Conservation (phyloP, 2,329 filamentous ascomycete species). For the Bipolaris bicolor region DNA sequence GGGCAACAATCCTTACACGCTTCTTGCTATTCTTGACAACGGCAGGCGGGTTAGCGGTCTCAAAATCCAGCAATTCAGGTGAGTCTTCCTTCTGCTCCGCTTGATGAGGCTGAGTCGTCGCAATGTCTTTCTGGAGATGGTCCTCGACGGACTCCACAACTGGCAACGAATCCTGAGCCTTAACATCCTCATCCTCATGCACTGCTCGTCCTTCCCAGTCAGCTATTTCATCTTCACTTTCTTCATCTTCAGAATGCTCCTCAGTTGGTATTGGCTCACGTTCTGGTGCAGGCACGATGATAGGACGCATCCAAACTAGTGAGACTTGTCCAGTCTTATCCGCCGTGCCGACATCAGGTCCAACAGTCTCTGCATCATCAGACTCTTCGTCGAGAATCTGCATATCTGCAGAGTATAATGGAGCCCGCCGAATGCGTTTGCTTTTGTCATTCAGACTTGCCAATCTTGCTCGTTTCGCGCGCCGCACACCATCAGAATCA, state of each 20-base stretch:
- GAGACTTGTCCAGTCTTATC: slow-evolving; percentile 17
- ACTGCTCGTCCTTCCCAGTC: background rate
- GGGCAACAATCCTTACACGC: slow-evolving; percentile 28
- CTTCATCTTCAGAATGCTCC: slow-evolving; percentile 13
- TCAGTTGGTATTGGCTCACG: slow-evolving; percentile 3
- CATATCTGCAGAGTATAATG: slow-evolving; percentile 8
- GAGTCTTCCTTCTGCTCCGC: background rate
- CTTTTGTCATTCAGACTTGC: slow-evolving; percentile 39
- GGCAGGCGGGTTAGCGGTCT: background rate
- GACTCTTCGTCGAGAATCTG: slow-evolving; percentile 17
- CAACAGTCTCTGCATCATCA: slow-evolving; percentile 10
- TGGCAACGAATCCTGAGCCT: background rate
- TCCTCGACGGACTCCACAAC: background rate
- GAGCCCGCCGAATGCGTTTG: slow-evolving; percentile 25
- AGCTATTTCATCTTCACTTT: slow-evolving; percentile 10
- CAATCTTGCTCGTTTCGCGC: slow-evolving; percentile 28
- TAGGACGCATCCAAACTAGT: slow-evolving; percentile 16
- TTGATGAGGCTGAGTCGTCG: background rate
- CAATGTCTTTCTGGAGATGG: background rate
- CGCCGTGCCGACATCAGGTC: slow-evolving; percentile 7
- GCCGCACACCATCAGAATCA: slow-evolving; percentile 12
- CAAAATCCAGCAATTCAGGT: background rate
- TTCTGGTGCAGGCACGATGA: slow-evolving; percentile 7
- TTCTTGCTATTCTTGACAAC: slow-evolving; percentile 21
- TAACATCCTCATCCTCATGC: background rate